A percentile compares a stretch with the other conserved stretches of the same genome.
Evolutionary conservation across 2,329 filamentous ascomycete species (phyloP).

Genomic region (Colletotrichum melonis): DNA sequence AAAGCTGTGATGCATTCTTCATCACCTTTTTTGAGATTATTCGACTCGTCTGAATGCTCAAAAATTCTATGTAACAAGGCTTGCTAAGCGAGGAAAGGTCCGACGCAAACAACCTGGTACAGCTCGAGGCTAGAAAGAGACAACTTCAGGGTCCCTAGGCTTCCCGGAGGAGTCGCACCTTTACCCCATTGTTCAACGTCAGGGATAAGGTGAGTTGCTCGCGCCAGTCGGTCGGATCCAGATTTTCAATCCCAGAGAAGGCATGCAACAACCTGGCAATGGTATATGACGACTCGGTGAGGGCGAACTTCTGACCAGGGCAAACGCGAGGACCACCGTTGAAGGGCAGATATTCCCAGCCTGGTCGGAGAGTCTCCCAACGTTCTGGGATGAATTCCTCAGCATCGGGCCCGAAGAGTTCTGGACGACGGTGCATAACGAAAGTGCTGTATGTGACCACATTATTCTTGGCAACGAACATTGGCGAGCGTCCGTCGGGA

Average conservation of each 20-base stretch:
- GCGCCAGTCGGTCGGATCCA: conserved; percentile 21
- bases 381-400: conserved; percentile 43
- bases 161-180: conserved; percentile 19
- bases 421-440: conserved; percentile 43
- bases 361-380: conserved; percentile 44
- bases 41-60: background rate
- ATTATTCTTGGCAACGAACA: conserved; percentile 60
- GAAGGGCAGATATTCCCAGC: conserved; percentile 51
- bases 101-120: background rate
- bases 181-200: conserved; percentile 26
- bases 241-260: conserved; percentile 14
- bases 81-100: background rate
- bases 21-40: background rate
- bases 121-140: background rate
- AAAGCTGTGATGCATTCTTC: background rate
- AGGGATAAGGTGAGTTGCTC: conserved; percentile 30
- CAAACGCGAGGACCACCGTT: conserved; percentile 50
- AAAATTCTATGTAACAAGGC: background rate
- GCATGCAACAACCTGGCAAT: conserved; percentile 45
- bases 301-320: conserved; percentile 40
- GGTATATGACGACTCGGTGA: conserved; percentile 37
- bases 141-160: background rate
- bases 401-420: conserved; percentile 43
- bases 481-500: conserved; percentile 53
- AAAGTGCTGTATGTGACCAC: conserved; percentile 56